Conservation (phyloP, 495 filamentous ascomycete genomes). For the Talaromyces ruber region DNA sequence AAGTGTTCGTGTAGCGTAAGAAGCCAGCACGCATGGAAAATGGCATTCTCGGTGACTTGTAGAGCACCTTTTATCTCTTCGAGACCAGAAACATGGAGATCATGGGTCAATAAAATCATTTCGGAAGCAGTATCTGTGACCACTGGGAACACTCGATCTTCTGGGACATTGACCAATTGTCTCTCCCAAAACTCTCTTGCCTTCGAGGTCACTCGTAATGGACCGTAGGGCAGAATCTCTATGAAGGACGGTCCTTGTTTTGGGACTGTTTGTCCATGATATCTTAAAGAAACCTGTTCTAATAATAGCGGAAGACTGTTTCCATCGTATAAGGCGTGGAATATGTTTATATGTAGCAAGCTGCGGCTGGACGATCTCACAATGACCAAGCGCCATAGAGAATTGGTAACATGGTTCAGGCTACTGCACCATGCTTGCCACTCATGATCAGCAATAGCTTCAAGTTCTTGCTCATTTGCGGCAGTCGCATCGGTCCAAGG, state of each 20-base stretch:
- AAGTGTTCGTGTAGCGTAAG: constrained; percentile 37
- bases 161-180: constrained; percentile 19
- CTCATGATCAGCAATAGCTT: constrained; percentile 15
- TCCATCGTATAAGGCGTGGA: constrained; percentile 87
- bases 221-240: constrained; percentile 22
- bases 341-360: constrained; percentile 54
- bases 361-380: constrained; percentile 17
- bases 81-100: constrained; percentile 20
- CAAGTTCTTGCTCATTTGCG: constrained; percentile 17
- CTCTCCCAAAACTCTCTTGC: constrained; percentile 33
- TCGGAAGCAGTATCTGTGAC: constrained; percentile 10
- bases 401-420: constrained; percentile 17
- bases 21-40: constrained; percentile 65
- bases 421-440: constrained; percentile 32
- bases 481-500: constrained; percentile 37
- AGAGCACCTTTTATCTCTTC: constrained; percentile 43
- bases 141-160: constrained; percentile 13
- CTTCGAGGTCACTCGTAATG: constrained; percentile 11
- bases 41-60: constrained; percentile 64
- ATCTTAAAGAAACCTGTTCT: constrained; percentile 34
- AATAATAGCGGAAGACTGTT: constrained; percentile 65
- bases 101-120: constrained; percentile 17
- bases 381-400: constrained; percentile 38
- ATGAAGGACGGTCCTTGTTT: constrained; percentile 17
- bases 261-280: constrained; percentile 16